Evolutionary conservation across 1,284 basidiomycete genomes (phyloP), one percentile per base, ranked within the genome.

Genomic region (Clitocybe nebularis): DNA sequence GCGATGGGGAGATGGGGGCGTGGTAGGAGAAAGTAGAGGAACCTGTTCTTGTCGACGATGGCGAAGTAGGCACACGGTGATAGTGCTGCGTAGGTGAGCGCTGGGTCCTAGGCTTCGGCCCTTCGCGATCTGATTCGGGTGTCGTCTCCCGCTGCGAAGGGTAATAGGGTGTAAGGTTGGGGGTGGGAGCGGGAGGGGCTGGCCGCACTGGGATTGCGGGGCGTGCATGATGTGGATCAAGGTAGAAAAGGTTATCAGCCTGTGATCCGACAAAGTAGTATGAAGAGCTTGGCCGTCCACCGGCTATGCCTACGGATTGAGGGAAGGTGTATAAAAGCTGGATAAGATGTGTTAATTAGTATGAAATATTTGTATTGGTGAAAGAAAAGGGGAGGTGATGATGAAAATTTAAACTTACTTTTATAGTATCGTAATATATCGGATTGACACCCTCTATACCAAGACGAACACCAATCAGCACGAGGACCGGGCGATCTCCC

Each of bases 211-310:
- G 83, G 7, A 99, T 71, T 0, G 91, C 75, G 0, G 90, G 80
- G 5, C 93, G 80, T 0, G 92, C 78, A 56, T 95, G 84, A 60
- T 98, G 95, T 0, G 95, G 95, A 62, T 99, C 95, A 37, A 98
- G 86, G 60, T 98, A 99, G 65, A 97, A 95, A 4, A 96, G 72
- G 40, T 81, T 87, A 52, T 93, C 86, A 2, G 83, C 87, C 60
- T 98, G 95, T 0, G 84, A 79, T 9, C 93, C 95, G 39, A 98
- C 89, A 62, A 99, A 99, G 67, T 98, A 99, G 63, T 97, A 98
- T 0, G 93, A 97, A 0, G 92, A 95, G 16, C 89, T 89, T 0
- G 95, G 95, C 20, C 94, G 78, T 2, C 95, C 95, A 34, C 95
- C 95, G 0, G 94, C 92, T 47, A 98, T 97, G 33, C 95, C 95